Conservation (phyloP, 306 rosid species). For the Quercus wislizeni region DNA sequence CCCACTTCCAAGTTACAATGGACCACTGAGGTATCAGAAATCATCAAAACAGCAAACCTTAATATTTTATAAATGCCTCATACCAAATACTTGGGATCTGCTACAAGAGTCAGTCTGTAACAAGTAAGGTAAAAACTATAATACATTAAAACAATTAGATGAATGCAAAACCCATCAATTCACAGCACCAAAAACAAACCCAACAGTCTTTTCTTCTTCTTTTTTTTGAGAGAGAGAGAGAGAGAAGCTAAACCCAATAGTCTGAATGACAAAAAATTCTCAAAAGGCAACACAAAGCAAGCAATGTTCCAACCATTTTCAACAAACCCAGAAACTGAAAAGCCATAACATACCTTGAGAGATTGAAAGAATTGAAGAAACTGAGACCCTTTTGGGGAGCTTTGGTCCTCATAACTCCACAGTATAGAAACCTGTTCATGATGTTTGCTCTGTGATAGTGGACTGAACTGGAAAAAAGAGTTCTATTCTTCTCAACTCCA, state of each 20-base stretch:
- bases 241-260: slow-evolving; percentile 2
- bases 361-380: slow-evolving; percentile 26
- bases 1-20: not conserved
- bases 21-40: not conserved
- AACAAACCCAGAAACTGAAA: slow-evolving; percentile 3
- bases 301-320: not conserved
- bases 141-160: not conserved
- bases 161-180: not conserved
- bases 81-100: not conserved
- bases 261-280: not conserved
- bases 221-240: not conserved
- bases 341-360: slow-evolving; percentile 37
- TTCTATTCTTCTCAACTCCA: not conserved
- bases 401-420: slow-evolving; percentile 28
- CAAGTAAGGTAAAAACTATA: not conserved
- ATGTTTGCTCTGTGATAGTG: not conserved
- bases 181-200: not conserved
- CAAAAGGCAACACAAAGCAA: not conserved
- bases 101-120: not conserved
- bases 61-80: not conserved
- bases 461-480: not conserved
- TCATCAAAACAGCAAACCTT: not conserved
- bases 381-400: slow-evolving; percentile 21
- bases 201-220: not conserved
- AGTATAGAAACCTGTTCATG: slow-evolving; percentile 46